A percentile compares a stretch with the other conserved stretches of the same genome.
Evolutionary conservation across 2,329 filamentous ascomycete species (phyloP).

Genomic region (Cladosporium velox): DNA sequence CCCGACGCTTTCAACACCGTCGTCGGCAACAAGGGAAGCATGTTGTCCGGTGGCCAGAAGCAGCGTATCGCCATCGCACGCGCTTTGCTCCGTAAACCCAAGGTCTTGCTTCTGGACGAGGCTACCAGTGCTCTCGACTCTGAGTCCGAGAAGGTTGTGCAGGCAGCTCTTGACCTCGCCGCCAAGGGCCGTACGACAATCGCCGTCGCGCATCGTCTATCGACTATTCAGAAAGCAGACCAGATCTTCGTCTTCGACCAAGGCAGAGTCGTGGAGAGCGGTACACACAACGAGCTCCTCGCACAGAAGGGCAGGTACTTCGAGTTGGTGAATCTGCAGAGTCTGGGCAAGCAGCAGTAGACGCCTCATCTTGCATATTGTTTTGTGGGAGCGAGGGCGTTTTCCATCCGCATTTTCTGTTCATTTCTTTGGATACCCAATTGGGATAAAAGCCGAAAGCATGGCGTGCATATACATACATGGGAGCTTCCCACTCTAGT

Average conservation of each 20-base stretch:
- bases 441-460: neutral
- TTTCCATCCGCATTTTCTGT: neutral
- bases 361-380: neutral
- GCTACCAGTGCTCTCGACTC: conserved; percentile 69
- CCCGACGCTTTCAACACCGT: conserved; percentile 55
- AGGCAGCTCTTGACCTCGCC: conserved; percentile 77
- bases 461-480: neutral
- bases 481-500: neutral
- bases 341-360: conserved; percentile 31
- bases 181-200: conserved; percentile 76
- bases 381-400: neutral
- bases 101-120: conserved; percentile 81
- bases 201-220: conserved; percentile 87
- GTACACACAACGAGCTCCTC: conserved; percentile 67
- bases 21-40: conserved; percentile 81
- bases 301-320: conserved; percentile 44
- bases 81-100: conserved; percentile 86
- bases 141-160: conserved; percentile 76
- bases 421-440: neutral
- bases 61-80: conserved; percentile 93
- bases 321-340: conserved; percentile 42
- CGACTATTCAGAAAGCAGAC: conserved; percentile 92
- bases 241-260: conserved; percentile 96
- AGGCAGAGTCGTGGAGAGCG: conserved; percentile 80
- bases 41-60: conserved; percentile 89